phyloP scores from a whole-genome alignment of 306 rosid genomes.

The Erythrophleum fordii region DNA sequence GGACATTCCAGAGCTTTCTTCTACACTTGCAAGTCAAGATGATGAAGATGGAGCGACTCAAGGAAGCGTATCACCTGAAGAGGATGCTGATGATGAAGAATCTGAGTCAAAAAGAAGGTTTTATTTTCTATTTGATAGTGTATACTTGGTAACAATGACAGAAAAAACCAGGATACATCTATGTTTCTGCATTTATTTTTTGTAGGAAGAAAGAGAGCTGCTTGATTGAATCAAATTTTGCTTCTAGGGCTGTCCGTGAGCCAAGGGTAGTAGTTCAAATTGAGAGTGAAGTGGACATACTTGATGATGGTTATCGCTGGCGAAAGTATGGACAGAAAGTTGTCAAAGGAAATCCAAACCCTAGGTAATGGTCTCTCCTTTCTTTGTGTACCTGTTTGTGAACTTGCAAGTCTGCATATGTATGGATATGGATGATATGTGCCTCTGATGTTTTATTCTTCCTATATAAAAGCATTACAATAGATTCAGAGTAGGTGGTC shows the following conservation, averaged over 20 bases:
- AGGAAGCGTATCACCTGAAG: conserved; percentile 53
- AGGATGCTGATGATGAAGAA: conserved; percentile 62
- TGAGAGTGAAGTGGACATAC: conserved; percentile 78
- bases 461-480: not conserved
- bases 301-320: conserved; percentile 97
- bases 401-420: not conserved
- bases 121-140: not conserved
- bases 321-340: conserved; percentile 93
- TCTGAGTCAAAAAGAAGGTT: conserved; percentile 81
- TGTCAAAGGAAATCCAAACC: conserved; percentile 96
- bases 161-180: not conserved
- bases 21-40: conserved; percentile 63
- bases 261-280: conserved; percentile 89
- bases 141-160: conserved; percentile 9
- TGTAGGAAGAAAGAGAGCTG: conserved; percentile 70
- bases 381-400: not conserved
- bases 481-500: conserved; percentile 2
- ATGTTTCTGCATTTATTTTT: conserved; percentile 38
- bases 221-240: conserved; percentile 55
- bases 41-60: conserved; percentile 62
- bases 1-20: conserved; percentile 71
- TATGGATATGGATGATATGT: not conserved
- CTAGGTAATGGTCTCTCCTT: conserved; percentile 59
- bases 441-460: not conserved
- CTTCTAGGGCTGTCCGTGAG: conserved; percentile 70